A percentile compares a stretch with the other conserved stretches of the same genome.
Evolutionary conservation across 148 eudicot genomes (phyloP).

Genomic region (Dysphania ambrosioides): DNA sequence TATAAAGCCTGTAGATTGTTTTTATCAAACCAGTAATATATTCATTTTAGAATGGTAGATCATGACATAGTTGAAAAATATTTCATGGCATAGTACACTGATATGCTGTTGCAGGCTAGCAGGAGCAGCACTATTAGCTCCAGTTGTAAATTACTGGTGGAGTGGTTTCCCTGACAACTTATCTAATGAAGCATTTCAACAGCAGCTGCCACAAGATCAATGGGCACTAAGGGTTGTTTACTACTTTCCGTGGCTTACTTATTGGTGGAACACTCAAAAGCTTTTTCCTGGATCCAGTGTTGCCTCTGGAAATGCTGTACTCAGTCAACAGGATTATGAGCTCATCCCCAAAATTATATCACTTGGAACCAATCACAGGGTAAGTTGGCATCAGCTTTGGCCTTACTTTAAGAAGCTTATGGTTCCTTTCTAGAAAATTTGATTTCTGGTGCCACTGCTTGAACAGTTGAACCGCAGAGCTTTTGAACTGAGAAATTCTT

Average conservation of each 20-base stretch:
- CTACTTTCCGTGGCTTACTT: constrained; percentile 45
- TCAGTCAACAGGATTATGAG: constrained; percentile 30
- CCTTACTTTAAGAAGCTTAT: too few species aligned
- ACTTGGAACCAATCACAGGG: neutral
- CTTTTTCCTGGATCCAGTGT: constrained; percentile 32
- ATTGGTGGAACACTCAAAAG: constrained; percentile 67
- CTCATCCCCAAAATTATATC: constrained; percentile 17
- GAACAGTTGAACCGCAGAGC: too few species aligned
- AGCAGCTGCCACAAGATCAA: constrained; percentile 38
- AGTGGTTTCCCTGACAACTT: constrained; percentile 38
- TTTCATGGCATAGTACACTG: neutral
- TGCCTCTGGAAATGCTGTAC: constrained; percentile 23
- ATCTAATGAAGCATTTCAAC: constrained; percentile 33
- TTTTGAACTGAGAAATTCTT: too few species aligned
- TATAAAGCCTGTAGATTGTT: too few species aligned
- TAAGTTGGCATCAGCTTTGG: too few species aligned
- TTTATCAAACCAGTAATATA: too few species aligned
- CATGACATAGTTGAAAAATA: neutral
- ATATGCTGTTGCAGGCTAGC: constrained; percentile 34
- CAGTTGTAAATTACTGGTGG: constrained; percentile 31
- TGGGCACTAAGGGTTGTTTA: constrained; percentile 47
- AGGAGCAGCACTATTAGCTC: constrained; percentile 49
- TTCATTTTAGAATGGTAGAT: neutral
- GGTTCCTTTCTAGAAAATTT: too few species aligned
- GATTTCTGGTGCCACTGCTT: too few species aligned